phyloP scores from a whole-genome alignment of 805 yeast genomes.

The Wickerhamiella kazuoi region DNA sequence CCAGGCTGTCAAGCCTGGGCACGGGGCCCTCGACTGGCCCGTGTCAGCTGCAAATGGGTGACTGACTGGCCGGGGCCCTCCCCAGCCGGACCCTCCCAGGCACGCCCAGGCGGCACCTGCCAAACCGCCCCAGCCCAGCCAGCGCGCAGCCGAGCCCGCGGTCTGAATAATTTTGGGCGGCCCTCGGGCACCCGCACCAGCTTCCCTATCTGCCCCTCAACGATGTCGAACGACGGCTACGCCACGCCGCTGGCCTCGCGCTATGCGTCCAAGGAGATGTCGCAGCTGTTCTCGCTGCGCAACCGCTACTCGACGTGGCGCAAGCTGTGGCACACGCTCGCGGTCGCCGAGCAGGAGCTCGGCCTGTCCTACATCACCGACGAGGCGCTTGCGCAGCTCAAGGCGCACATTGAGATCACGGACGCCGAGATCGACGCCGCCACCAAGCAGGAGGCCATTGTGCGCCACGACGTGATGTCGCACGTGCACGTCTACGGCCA shows the following conservation, averaged over 20 bases:
- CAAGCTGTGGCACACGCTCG: constrained; percentile 87
- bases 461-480: constrained; percentile 98
- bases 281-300: constrained; percentile 74
- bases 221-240: constrained; percentile 44
- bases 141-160: too few relatives aligned
- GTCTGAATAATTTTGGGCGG: too few relatives aligned
- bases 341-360: constrained; percentile 84
- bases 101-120: too few relatives aligned
- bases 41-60: too few relatives aligned
- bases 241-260: constrained; percentile 88
- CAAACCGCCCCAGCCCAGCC: too few relatives aligned
- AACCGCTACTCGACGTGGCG: constrained; percentile 97
- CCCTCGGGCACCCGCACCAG: background rate
- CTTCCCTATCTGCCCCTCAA: background rate
- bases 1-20: too few relatives aligned
- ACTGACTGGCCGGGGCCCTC: too few relatives aligned
- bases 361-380: constrained; percentile 75
- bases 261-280: constrained; percentile 97
- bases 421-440: constrained; percentile 88
- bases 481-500: constrained; percentile 93
- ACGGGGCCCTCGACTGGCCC: too few relatives aligned
- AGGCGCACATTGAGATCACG: constrained; percentile 57
- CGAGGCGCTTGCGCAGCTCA: constrained; percentile 81
- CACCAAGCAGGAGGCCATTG: constrained; percentile 85
- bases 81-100: too few relatives aligned